Conservation (phyloP, 2,329 filamentous ascomycete genomes). For the Dissoconium aciculare region DNA sequence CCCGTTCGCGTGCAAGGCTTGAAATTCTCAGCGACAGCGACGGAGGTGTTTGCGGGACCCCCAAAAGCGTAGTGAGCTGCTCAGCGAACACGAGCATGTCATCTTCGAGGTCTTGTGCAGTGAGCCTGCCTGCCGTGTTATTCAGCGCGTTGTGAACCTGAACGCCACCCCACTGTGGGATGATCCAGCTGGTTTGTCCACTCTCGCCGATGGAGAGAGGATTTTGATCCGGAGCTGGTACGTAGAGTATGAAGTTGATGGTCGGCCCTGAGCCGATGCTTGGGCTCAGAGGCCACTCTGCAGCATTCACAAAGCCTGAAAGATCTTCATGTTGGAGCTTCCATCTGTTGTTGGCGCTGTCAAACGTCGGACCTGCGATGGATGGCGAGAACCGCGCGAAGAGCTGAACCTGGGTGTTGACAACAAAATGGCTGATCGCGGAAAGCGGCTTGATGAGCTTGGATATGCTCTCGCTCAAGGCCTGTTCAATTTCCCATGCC, state of each 20-base stretch:
- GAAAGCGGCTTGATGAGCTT: constrained; percentile 67
- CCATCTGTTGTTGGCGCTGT: constrained; percentile 43
- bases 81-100: constrained; percentile 81
- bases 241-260: constrained; percentile 87
- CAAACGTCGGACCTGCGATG: constrained; percentile 42
- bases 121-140: constrained; percentile 34
- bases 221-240: constrained; percentile 53
- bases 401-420: constrained; percentile 90
- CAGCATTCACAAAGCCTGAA: constrained; percentile 89
- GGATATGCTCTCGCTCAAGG: constrained; percentile 64
- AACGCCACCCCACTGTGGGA: constrained; percentile 87
- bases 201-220: constrained; percentile 47
- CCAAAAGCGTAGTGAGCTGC: constrained; percentile 76
- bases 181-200: constrained; percentile 65
- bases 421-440: constrained; percentile 83
- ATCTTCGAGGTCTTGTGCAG: constrained; percentile 52
- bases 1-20: constrained; percentile 70
- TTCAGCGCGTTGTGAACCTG: constrained; percentile 48
- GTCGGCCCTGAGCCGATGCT: constrained; percentile 89
- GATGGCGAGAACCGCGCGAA: constrained; percentile 60
- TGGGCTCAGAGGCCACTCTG: constrained; percentile 90
- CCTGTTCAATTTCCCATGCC: constrained; percentile 78
- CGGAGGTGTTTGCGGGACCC: constrained; percentile 59
- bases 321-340: constrained; percentile 70
- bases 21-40: constrained; percentile 76